Conservation (phyloP, 1,139 yeast species). For the Taiozyma sp. region DNA sequence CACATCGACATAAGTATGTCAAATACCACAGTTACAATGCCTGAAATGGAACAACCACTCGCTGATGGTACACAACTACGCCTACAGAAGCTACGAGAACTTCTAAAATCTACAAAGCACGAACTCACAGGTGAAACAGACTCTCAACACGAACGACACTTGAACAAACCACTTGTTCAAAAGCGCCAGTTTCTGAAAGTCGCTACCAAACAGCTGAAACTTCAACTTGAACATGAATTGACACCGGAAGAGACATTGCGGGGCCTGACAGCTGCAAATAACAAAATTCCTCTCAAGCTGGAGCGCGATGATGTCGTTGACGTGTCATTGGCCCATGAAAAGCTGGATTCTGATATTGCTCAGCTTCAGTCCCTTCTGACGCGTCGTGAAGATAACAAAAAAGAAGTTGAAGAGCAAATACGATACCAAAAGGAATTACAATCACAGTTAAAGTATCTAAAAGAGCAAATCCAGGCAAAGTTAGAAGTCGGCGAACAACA, state of each 20-base stretch:
- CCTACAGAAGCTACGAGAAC: neutral
- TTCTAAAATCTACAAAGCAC: neutral
- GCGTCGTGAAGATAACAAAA: neutral
- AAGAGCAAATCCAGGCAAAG: neutral
- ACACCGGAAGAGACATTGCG: neutral
- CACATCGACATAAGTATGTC: neutral
- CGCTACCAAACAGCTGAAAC: constrained; percentile 1
- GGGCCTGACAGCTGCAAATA: constrained; percentile 9
- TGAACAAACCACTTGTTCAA: constrained; percentile 6
- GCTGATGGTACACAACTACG: neutral
- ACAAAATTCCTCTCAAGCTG: constrained; percentile 15
- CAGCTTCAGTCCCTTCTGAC: constrained; percentile 7
- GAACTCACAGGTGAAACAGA: neutral
- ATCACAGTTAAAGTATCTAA: neutral
- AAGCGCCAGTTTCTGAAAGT: constrained; percentile 7
- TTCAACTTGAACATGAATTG: constrained; percentile 1
- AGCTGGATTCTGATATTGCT: constrained; percentile 12
- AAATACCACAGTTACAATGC: neutral
- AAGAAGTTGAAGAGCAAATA: constrained; percentile 1
- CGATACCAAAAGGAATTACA: neutral
- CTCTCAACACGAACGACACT: constrained; percentile 8
- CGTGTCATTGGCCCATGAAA: constrained; percentile 14
- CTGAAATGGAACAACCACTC: neutral
- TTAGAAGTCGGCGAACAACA: neutral
- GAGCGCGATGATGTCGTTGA: constrained; percentile 24